A percentile compares a stretch with the other conserved stretches of the same genome.
Evolutionary conservation across 148 eudicot species (phyloP).

Genomic region (Limonium bicolor): DNA sequence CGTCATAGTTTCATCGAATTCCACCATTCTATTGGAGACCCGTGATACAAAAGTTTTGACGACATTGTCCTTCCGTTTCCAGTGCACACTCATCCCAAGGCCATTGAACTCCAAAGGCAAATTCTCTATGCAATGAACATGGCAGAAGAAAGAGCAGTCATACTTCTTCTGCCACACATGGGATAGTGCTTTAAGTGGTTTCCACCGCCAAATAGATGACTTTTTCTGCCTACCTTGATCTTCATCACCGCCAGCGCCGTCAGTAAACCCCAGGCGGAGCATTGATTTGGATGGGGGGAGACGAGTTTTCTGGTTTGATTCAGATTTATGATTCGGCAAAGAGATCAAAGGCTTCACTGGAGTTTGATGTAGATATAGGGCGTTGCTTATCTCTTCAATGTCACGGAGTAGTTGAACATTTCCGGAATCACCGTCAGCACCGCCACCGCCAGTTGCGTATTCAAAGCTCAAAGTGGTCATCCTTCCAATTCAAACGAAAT

Average conservation of each 20-base stretch:
- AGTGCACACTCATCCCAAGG: constrained; percentile 31
- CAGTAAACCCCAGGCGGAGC: constrained; percentile 9
- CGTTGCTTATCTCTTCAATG: constrained; percentile 58
- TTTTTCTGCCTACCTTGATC: constrained; percentile 23
- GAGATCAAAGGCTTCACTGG: constrained; percentile 19
- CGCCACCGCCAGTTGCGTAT: constrained; percentile 1
- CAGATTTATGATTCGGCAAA: constrained; percentile 11
- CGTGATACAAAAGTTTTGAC: constrained; percentile 25
- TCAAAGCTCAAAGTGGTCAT: constrained; percentile 4
- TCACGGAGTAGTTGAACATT: constrained; percentile 49
- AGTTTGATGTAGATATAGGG: constrained; percentile 34
- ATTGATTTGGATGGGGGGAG: constrained; percentile 8
- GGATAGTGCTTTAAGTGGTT: constrained; percentile 50
- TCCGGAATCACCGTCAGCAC: constrained; percentile 7
- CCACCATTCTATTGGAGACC: constrained; percentile 35
- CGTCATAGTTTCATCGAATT: constrained; percentile 63
- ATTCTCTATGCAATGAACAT: constrained; percentile 54
- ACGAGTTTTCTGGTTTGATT: constrained; percentile 10
- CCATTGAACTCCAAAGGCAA: constrained; percentile 31
- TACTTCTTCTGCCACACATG: constrained; percentile 26
- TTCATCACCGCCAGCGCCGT: too few relatives aligned
- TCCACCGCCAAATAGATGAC: constrained; percentile 63
- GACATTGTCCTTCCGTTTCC: constrained; percentile 41
- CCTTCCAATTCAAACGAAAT: too few relatives aligned
- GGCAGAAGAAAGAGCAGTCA: constrained; percentile 56